Conservation (phyloP, 805 yeast species). For the Teunomyces atbi region DNA sequence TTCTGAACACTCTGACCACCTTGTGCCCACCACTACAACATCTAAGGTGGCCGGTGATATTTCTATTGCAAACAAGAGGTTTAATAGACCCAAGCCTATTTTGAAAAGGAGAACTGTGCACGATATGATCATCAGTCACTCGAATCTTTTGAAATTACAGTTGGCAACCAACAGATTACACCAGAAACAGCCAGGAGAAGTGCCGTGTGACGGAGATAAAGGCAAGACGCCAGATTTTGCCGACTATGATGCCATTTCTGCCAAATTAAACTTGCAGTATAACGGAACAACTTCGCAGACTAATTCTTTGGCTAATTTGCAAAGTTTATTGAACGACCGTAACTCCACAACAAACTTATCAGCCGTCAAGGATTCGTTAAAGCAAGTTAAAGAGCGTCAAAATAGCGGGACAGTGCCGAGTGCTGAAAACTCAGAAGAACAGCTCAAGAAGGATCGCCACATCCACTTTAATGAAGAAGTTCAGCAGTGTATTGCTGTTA, state of each 20-base stretch:
- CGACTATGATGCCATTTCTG: conserved; percentile 44
- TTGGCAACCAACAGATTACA: conserved; percentile 37
- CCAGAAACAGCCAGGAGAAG: conserved; percentile 30
- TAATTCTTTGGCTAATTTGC: conserved; percentile 15
- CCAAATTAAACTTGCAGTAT: conserved; percentile 42
- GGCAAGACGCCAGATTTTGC: conserved; percentile 38
- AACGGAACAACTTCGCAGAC: conserved; percentile 11
- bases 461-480: conserved; percentile 94
- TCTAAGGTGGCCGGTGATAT: conserved; percentile 46
- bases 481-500: conserved; percentile 86
- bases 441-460: conserved; percentile 49
- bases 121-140: conserved; percentile 72
- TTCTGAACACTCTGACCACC: conserved; percentile 10
- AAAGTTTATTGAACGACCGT: conserved; percentile 9
- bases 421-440: not conserved
- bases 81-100: conserved; percentile 65
- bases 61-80: conserved; percentile 33
- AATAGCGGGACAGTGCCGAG: not conserved
- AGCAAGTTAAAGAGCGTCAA: not conserved
- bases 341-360: conserved; percentile 2
- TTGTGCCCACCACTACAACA: conserved; percentile 31
- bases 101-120: conserved; percentile 83
- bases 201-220: conserved; percentile 11
- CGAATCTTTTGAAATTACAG: conserved; percentile 42
- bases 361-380: not conserved